phyloP scores from a whole-genome alignment of 106 monocot genomes.

The Apostasia shenzhenica region DNA sequence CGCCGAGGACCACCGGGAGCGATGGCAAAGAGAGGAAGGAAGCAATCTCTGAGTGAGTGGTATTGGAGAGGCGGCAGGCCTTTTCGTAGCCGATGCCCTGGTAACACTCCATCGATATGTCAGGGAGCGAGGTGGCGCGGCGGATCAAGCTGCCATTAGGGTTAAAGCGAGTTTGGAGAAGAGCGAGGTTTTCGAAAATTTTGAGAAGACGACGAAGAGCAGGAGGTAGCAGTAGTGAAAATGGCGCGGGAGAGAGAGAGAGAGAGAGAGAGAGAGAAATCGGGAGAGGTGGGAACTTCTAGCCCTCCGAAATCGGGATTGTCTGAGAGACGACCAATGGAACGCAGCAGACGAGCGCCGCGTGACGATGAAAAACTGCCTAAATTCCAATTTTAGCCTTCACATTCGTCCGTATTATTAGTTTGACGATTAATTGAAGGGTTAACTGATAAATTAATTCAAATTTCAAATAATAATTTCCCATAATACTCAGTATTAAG shows the following conservation, averaged over 20 bases:
- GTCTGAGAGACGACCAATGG: no score
- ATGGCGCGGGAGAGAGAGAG: background rate
- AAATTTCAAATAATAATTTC: no score
- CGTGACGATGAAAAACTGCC: no score
- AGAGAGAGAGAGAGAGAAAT: background rate
- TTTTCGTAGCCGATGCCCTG: conserved; percentile 55
- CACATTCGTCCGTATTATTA: no score
- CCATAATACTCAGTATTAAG: no score
- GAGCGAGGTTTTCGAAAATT: background rate
- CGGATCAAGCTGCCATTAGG: conserved; percentile 2
- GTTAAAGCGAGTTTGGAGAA: background rate
- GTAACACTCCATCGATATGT: conserved; percentile 23
- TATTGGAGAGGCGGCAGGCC: conserved; percentile 73
- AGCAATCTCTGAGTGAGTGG: conserved; percentile 61
- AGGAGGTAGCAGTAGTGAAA: background rate
- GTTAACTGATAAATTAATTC: no score
- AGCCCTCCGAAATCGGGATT: no score
- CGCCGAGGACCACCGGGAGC: conserved; percentile 59
- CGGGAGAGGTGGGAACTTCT: background rate
- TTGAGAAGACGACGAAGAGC: background rate
- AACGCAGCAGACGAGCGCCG: no score
- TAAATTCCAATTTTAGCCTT: no score
- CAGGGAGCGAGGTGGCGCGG: background rate
- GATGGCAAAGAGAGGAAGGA: conserved; percentile 68
- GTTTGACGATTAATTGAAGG: no score